Percentiles rank a stretch among this genome's conserved stretches.
These are phyloP conservation scores for Umbelopsis ramanniana DNA, from an alignment of 192 early-diverging fungal species.

Conservation along the genomic window DNA sequence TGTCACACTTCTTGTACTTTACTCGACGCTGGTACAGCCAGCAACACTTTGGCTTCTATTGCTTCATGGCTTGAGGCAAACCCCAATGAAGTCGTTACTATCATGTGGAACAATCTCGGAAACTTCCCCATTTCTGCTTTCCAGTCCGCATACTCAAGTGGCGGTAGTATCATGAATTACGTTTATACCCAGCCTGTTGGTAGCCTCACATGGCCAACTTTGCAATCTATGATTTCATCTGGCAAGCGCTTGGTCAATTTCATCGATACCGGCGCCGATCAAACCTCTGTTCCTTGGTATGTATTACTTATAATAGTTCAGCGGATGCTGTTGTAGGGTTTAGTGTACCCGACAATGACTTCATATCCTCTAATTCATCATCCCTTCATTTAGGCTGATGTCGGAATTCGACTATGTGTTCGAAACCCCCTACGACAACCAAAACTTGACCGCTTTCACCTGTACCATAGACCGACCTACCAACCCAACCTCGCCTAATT, in stretches of 20 bases:
- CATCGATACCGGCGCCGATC: constrained; percentile 58
- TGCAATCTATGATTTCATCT: constrained; percentile 61
- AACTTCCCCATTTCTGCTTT: constrained; percentile 54
- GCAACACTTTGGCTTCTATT: constrained; percentile 57
- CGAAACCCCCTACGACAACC: constrained; percentile 71
- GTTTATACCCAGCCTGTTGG: constrained; percentile 51
- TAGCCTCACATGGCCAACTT: constrained; percentile 68
- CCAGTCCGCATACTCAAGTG: constrained; percentile 51
- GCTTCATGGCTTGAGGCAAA: constrained; percentile 65
- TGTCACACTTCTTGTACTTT: constrained; percentile 70
- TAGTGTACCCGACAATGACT: background rate
- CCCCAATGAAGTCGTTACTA: constrained; percentile 74
- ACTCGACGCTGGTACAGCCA: constrained; percentile 63
- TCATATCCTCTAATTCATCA: background rate
- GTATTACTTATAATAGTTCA: background rate
- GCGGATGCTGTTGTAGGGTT: too few relatives aligned
- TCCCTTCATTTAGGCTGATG: constrained; percentile 51
- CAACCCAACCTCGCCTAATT: constrained; percentile 27
- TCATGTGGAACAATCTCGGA: constrained; percentile 72
- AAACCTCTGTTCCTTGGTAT: constrained; percentile 63
- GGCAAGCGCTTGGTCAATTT: constrained; percentile 73
- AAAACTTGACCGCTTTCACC: constrained; percentile 48
- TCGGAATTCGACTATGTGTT: constrained; percentile 67
- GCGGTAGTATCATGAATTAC: constrained; percentile 50
- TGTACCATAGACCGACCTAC: constrained; percentile 64